Percentiles rank a stretch among this genome's conserved stretches.
phyloP scores from a whole-genome alignment of 768 basidiomycete species.

The Collybiopsis confluens region DNA sequence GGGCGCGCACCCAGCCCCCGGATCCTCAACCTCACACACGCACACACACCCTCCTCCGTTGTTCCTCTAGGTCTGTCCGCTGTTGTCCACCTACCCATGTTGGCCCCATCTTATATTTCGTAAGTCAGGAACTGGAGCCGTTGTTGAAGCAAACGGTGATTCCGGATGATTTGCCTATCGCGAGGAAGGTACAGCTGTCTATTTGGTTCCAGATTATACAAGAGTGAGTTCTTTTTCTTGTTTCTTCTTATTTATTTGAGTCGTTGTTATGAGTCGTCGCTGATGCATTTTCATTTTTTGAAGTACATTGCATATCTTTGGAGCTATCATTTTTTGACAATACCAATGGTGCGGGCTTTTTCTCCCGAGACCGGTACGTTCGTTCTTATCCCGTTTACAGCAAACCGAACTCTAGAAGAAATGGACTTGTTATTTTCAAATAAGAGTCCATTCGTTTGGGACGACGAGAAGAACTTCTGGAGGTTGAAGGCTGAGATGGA shows the following conservation, averaged over 20 bases:
- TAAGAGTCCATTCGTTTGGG: conserved; percentile 41
- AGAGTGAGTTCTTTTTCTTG: too few relatives aligned
- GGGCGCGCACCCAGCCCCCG: too few relatives aligned
- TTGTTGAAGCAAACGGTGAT: too few relatives aligned
- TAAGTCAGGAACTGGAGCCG: too few relatives aligned
- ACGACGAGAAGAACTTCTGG: conserved; percentile 35
- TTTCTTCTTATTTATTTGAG: too few relatives aligned
- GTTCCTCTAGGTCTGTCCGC: too few relatives aligned
- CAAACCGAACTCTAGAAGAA: conserved; percentile 41
- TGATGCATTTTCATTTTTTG: too few relatives aligned
- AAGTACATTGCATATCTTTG: conserved; percentile 41
- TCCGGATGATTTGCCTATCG: conserved; percentile 36
- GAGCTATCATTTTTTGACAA: conserved; percentile 36
- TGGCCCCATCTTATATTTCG: too few relatives aligned
- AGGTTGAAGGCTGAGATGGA: conserved; percentile 29
- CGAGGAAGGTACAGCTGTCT: conserved; percentile 36
- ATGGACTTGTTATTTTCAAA: conserved; percentile 41
- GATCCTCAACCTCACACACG: too few relatives aligned
- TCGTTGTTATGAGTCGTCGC: too few relatives aligned
- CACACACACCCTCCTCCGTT: too few relatives aligned
- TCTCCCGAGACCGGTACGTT: conserved; percentile 35
- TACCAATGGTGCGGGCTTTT: conserved; percentile 40
- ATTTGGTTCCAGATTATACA: conserved; percentile 44
- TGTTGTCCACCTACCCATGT: too few relatives aligned
- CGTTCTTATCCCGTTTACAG: conserved; percentile 1